Percentiles rank a stretch among this genome's conserved stretches.
These are phyloP conservation scores for Metschnikowia borealis DNA, from an alignment of 805 yeast species.

Conservation along the genomic window DNA sequence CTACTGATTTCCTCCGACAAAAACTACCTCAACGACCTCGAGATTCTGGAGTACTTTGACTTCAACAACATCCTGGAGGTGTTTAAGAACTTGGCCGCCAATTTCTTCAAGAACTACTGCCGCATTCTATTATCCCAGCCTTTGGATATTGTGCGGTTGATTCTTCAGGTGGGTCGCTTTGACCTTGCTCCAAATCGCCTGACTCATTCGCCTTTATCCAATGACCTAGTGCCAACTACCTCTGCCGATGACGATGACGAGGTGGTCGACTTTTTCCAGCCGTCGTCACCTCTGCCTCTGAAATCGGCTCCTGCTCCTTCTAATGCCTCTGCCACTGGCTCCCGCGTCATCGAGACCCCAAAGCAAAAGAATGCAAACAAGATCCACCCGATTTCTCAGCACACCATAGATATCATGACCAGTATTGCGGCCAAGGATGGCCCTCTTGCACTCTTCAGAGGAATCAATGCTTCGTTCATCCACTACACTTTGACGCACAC, in stretches of 20 bases:
- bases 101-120: slow-evolving; percentile 65
- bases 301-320: not conserved
- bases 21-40: slow-evolving; percentile 53
- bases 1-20: slow-evolving; percentile 22
- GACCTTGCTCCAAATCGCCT: slow-evolving; percentile 14
- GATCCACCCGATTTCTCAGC: slow-evolving; percentile 56
- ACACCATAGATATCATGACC: slow-evolving; percentile 61
- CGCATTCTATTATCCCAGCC: slow-evolving; percentile 78
- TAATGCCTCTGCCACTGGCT: not conserved
- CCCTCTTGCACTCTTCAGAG: slow-evolving; percentile 66
- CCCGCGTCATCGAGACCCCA: not conserved
- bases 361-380: slow-evolving; percentile 17
- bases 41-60: slow-evolving; percentile 64
- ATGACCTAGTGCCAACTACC: not conserved
- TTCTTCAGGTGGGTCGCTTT: slow-evolving; percentile 77
- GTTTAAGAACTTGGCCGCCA: slow-evolving; percentile 51
- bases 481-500: slow-evolving; percentile 71
- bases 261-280: slow-evolving; percentile 38
- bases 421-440: slow-evolving; percentile 67
- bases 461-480: slow-evolving; percentile 75
- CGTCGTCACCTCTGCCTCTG: slow-evolving; percentile 5
- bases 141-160: slow-evolving; percentile 73
- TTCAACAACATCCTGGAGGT: slow-evolving; percentile 53
- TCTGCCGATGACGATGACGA: slow-evolving; percentile 17
- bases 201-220: not conserved